phyloP scores from a whole-genome alignment of 139 green algal species.

The Trebouxia sp. region DNA sequence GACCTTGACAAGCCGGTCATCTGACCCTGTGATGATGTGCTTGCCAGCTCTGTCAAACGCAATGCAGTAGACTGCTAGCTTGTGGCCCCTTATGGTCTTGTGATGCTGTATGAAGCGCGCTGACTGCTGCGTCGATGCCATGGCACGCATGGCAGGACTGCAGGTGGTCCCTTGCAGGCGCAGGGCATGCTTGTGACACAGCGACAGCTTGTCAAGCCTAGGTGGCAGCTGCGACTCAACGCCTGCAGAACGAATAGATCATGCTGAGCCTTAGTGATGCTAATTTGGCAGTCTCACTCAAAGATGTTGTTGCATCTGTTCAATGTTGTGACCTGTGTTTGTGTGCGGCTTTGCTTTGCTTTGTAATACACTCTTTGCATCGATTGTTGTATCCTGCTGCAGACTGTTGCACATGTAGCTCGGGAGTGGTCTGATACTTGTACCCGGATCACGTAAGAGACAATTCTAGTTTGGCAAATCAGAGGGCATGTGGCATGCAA shows the following conservation, averaged over 20 bases:
- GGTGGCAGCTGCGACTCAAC: not conserved
- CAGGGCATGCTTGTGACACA: not conserved
- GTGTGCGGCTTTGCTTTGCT: no score
- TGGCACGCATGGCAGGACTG: not conserved
- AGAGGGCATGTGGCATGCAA: no score
- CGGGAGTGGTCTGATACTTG: no score
- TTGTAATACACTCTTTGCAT: no score
- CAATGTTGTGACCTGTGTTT: no score
- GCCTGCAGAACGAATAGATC: not conserved
- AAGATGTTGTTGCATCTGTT: no score
- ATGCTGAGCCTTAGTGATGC: not conserved
- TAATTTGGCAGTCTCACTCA: not conserved
- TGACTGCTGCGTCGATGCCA: not conserved
- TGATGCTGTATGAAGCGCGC: constrained; percentile 48
- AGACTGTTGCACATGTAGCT: no score
- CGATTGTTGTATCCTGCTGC: no score
- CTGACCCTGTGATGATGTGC: constrained; percentile 76
- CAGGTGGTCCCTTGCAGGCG: not conserved
- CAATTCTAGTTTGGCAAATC: no score
- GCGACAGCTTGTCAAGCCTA: not conserved
- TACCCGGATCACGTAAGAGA: no score
- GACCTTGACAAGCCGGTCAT: constrained; percentile 85
- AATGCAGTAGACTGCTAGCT: constrained; percentile 73
- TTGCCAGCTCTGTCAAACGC: constrained; percentile 56
- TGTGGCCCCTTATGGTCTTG: constrained; percentile 71